A percentile compares a stretch with the other conserved stretches of the same genome.
Conservation (phyloP, 352 stramenopile genomes). For the Pythium oligandrum region DNA sequence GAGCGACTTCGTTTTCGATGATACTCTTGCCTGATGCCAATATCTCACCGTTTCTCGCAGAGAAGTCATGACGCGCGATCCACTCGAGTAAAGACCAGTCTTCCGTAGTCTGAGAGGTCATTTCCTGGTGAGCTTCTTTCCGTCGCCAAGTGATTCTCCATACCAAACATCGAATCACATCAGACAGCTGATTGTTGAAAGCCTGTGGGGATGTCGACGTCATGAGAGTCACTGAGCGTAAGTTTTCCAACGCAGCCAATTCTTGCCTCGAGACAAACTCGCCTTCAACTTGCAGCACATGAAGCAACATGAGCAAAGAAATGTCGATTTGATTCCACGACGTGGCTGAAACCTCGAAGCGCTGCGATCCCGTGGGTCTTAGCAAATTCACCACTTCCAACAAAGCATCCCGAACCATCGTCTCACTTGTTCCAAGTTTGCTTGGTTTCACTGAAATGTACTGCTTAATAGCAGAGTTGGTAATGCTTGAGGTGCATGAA, state of each 20-base stretch:
- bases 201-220: not conserved
- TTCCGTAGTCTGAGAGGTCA: no score
- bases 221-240: not conserved
- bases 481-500: conserved; percentile 3
- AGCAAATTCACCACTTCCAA: conserved; percentile 1
- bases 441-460: not conserved
- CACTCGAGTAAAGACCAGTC: no score
- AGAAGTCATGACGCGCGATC: no score
- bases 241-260: conserved; percentile 1
- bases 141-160: not conserved
- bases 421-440: not conserved
- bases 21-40: no score
- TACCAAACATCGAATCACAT: conserved; percentile 1
- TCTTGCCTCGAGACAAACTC: not conserved
- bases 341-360: conserved; percentile 1
- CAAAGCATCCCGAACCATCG: not conserved
- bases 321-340: conserved; percentile 1
- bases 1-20: no score
- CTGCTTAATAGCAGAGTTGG: not conserved
- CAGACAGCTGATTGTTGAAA: not conserved
- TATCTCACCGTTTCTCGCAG: no score
- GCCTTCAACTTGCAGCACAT: not conserved
- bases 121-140: no score
- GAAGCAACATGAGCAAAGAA: conserved; percentile 4
- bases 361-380: not conserved